Conservation (phyloP, 23 red algal genomes). For the Gracilaria domingensis region DNA sequence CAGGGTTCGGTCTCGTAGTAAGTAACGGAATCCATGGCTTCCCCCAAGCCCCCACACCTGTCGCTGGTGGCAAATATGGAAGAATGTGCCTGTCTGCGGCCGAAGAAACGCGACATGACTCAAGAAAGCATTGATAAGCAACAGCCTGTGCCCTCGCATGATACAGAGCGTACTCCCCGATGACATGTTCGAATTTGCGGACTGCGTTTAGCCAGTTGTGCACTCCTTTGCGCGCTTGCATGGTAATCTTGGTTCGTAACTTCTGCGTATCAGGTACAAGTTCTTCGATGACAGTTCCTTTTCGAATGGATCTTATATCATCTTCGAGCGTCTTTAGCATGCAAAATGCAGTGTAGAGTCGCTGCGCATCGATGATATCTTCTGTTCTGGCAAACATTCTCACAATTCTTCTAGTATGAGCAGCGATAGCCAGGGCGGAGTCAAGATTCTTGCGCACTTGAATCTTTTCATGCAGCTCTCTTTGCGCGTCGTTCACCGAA, state of each 20-base stretch:
- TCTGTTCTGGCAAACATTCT: constrained; percentile 60
- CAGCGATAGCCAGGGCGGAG: constrained; percentile 43
- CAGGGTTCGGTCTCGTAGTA: not conserved
- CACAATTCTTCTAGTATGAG: constrained; percentile 45
- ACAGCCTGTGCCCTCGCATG: constrained; percentile 47
- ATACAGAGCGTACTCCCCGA: constrained; percentile 52
- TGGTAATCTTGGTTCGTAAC: constrained; percentile 30
- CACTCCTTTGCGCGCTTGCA: constrained; percentile 37
- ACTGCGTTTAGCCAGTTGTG: constrained; percentile 40
- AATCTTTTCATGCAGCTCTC: constrained; percentile 44
- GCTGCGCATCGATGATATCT: constrained; percentile 64
- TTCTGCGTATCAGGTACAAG: constrained; percentile 52
- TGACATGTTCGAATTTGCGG: constrained; percentile 33
- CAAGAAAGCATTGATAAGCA: constrained; percentile 34
- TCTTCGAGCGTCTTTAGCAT: constrained; percentile 58
- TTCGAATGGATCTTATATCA: constrained; percentile 30
- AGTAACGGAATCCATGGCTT: constrained; percentile 30
- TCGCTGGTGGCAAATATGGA: not conserved
- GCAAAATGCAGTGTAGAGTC: constrained; percentile 56
- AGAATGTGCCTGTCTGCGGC: constrained; percentile 24
- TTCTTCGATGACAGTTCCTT: constrained; percentile 46
- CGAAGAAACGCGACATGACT: constrained; percentile 28
- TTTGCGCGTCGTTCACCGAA: constrained; percentile 29
- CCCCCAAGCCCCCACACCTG: not conserved
- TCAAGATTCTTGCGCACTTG: constrained; percentile 50